A percentile compares a stretch with the other conserved stretches of the same genome.
phyloP scores from a whole-genome alignment of 306 rosid genomes.

The Cicer pinnatifidum region DNA sequence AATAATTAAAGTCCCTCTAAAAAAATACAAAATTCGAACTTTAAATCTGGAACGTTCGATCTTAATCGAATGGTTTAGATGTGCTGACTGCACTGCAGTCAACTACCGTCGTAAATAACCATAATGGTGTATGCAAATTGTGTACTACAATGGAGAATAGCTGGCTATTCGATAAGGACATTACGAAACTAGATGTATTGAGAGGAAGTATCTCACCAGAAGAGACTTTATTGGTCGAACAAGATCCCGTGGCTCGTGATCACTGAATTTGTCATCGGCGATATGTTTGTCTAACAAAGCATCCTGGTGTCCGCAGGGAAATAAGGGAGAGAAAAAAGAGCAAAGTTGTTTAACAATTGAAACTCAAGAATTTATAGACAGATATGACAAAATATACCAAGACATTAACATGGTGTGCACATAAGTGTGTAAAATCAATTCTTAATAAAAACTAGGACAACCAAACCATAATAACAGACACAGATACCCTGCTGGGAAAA shows the following conservation, averaged over 20 bases:
- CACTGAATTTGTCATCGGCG: constrained; percentile 72
- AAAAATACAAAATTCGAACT: too few species aligned
- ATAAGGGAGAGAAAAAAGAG: constrained; percentile 7
- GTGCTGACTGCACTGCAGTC: too few species aligned
- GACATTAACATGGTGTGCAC: constrained; percentile 1
- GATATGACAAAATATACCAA: constrained; percentile 4
- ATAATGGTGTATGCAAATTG: neutral
- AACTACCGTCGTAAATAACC: neutral
- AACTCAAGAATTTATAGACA: neutral
- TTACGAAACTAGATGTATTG: neutral
- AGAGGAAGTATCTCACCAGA: constrained; percentile 60
- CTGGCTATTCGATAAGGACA: neutral
- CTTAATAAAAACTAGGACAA: constrained; percentile 4
- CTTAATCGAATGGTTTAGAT: too few species aligned
- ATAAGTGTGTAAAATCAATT: neutral
- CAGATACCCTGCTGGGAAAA: neutral
- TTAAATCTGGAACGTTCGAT: too few species aligned
- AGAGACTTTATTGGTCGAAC: constrained; percentile 81
- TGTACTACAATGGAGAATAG: constrained; percentile 3
- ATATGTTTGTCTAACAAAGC: constrained; percentile 80
- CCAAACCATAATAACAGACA: neutral
- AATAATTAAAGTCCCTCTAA: too few species aligned
- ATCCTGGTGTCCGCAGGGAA: constrained; percentile 58
- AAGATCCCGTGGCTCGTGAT: constrained; percentile 60
- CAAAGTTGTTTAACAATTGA: neutral